Evolutionary conservation across 2,329 filamentous ascomycete species (phyloP), one percentile per base, ranked within the genome.

Genomic region (Nemania bipapillata): DNA sequence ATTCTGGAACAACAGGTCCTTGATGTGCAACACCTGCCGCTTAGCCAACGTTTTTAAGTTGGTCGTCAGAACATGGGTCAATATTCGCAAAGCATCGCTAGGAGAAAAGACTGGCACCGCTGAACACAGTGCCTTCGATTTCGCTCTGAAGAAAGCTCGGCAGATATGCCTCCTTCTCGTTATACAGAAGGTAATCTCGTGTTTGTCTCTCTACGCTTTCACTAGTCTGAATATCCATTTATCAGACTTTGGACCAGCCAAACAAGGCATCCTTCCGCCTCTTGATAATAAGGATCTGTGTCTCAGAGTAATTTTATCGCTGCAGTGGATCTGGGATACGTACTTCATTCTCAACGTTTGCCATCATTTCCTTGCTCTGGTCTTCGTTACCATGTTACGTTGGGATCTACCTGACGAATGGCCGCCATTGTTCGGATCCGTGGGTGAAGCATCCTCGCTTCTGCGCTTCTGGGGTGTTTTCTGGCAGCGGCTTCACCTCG

Each of bases 391-490:
- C 0, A 20, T 73, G 4, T n/a, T 76, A 4, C 24, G 49, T 4
- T 69, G 72, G 63, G 73, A 75, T 32, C 28, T 22, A n/a, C 68
- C 69, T 1, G 50, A 66, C 3, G 73, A 76, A 26, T 75, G 73
- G 75, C 69, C 74, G 0, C 55, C 63, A 5, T 40, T 75, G 4
- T 75, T 73, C 32, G 72, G 74, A 67, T 50, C 15, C 37, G 35
- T 71, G 9, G 4, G 24, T 32, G 55, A 74, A 22, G 73, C 69
- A 2, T 69, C 70, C 42, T 63, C 73, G 0, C 32, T 77, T 4
- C 68, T 70, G 11, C 71, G 71, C 6, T 75, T 77, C 52, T 77
- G 71, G 74, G 68, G 73, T 24, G 11, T 57, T 7, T 76, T 76
- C 59, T 77, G 72, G 74, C 72, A 74, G 20, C 57, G 62, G 12